Evolutionary conservation across 805 yeast species (phyloP).

Genomic region (Lipomyces oligophaga): DNA sequence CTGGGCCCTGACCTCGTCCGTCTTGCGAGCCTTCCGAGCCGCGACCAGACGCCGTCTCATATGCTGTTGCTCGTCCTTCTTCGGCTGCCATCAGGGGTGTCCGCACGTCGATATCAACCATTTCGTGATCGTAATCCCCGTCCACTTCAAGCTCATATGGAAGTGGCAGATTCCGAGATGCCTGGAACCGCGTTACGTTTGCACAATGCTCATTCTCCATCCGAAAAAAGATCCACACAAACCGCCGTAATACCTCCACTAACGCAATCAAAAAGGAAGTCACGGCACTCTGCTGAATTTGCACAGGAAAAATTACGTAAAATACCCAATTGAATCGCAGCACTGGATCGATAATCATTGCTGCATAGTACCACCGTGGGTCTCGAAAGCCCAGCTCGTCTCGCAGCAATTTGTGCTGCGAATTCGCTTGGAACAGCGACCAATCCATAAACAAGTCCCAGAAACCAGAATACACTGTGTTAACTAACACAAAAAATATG

Average conservation of each 20-base stretch:
- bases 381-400: constrained; percentile 63
- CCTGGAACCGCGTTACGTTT: constrained; percentile 78
- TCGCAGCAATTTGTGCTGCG: constrained; percentile 58
- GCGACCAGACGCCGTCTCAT: neutral
- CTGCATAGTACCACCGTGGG: constrained; percentile 64
- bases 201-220: constrained; percentile 96
- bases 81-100: constrained; percentile 29
- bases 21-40: neutral
- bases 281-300: constrained; percentile 81
- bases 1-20: neutral
- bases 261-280: constrained; percentile 80
- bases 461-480: constrained; percentile 61
- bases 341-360: constrained; percentile 68
- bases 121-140: constrained; percentile 34
- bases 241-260: constrained; percentile 78
- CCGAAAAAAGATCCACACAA: constrained; percentile 86
- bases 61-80: constrained; percentile 17
- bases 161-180: constrained; percentile 78
- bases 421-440: constrained; percentile 71
- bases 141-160: constrained; percentile 59
- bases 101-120: constrained; percentile 6
- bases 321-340: constrained; percentile 90
- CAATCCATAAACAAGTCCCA: constrained; percentile 98
- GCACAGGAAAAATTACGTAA: constrained; percentile 70
- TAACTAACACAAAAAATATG: constrained; percentile 68